phyloP scores from a whole-genome alignment of 2,329 filamentous ascomycete genomes.

The Fusarium incarnatum region DNA sequence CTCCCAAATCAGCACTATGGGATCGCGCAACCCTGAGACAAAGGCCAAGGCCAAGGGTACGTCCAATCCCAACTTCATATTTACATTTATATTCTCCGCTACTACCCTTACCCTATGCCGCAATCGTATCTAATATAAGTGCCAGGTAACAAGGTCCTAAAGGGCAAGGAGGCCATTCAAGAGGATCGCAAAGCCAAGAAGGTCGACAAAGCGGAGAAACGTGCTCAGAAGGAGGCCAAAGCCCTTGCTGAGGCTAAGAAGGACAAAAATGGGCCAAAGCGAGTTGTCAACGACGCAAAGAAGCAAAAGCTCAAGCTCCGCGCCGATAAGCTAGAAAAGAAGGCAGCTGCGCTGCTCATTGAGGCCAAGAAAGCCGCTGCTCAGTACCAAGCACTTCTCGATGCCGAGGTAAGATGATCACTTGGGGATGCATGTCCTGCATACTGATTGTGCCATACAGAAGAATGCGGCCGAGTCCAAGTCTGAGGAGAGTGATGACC shows the following conservation, averaged over 20 bases:
- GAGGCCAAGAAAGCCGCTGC: conserved; percentile 53
- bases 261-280: conserved; percentile 39
- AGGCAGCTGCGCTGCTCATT: conserved; percentile 53
- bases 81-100: background rate
- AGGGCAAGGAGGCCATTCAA: conserved; percentile 25
- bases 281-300: conserved; percentile 54
- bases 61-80: background rate
- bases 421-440: background rate
- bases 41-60: conserved; percentile 38
- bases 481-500: conserved; percentile 31
- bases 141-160: conserved; percentile 20
- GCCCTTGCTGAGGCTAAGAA: conserved; percentile 52
- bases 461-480: conserved; percentile 31
- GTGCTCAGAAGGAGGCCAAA: conserved; percentile 50
- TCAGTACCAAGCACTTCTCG: conserved; percentile 45
- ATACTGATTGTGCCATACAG: conserved; percentile 9
- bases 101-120: too few species aligned
- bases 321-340: conserved; percentile 51
- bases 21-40: conserved; percentile 27
- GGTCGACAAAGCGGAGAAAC: conserved; percentile 52
- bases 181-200: conserved; percentile 54
- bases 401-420: conserved; percentile 39
- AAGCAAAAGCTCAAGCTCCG: conserved; percentile 53
- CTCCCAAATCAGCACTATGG: conserved; percentile 13
- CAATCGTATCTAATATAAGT: conserved; percentile 6